These are phyloP conservation scores for Geum urbanum DNA, from an alignment of 306 rosid genomes.

Conservation along the genomic window DNA sequence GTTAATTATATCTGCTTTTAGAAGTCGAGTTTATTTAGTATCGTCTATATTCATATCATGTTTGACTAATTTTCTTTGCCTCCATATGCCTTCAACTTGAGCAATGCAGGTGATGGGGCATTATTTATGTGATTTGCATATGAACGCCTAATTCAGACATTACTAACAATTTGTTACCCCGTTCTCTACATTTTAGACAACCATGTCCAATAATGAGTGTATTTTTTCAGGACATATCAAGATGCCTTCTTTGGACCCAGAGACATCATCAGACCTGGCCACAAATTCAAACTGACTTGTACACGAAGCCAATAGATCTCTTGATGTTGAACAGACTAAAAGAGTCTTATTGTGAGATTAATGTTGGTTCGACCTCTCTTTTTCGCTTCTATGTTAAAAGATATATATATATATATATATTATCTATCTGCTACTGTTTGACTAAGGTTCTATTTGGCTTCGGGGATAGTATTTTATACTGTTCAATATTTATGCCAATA, in stretches of 20 bases:
- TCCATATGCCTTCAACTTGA: constrained; percentile 9
- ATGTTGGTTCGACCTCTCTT: constrained; percentile 46
- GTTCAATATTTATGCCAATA: neutral
- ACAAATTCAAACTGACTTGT: constrained; percentile 77
- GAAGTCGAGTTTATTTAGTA: neutral
- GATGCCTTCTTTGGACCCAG: constrained; percentile 93
- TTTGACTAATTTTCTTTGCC: neutral
- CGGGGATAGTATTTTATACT: neutral
- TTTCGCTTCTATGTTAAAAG: neutral
- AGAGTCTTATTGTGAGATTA: constrained; percentile 84
- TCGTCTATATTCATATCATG: neutral
- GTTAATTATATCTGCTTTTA: neutral
- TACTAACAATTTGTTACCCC: neutral
- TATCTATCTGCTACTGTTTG: neutral
- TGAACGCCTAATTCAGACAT: neutral
- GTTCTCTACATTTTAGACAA: neutral
- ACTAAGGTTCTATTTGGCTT: neutral
- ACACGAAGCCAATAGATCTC: constrained; percentile 76
- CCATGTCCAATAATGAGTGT: constrained; percentile 5
- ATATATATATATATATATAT: neutral
- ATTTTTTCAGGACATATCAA: constrained; percentile 77
- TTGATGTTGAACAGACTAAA: constrained; percentile 78
- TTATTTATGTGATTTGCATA: neutral
- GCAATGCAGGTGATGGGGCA: neutral
- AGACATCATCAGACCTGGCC: constrained; percentile 98